Conservation (phyloP, 2,329 filamentous ascomycete species). For the Alternaria dauci region DNA sequence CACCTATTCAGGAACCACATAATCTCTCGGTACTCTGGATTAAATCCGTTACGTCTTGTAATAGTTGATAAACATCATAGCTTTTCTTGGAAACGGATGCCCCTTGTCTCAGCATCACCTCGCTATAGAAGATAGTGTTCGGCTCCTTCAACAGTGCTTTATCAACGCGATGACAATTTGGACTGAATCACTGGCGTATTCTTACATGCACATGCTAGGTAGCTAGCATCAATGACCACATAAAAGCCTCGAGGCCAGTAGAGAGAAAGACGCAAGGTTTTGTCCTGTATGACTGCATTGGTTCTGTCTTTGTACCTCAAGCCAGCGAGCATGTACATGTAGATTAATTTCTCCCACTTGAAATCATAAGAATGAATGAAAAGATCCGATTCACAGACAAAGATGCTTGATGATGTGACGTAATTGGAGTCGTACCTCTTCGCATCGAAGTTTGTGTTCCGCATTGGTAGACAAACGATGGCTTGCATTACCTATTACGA, state of each 20-base stretch:
- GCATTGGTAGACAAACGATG: neutral
- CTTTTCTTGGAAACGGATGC: neutral
- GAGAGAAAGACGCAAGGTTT: neutral
- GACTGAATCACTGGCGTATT: neutral
- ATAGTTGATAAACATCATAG: neutral
- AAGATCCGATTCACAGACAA: neutral
- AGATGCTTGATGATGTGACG: neutral
- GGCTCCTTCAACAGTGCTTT: neutral
- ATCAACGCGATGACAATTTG: neutral
- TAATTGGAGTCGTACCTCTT: neutral
- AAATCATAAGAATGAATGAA: neutral
- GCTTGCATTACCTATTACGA: neutral
- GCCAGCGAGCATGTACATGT: neutral
- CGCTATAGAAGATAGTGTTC: neutral
- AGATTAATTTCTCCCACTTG: neutral
- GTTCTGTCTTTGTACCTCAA: neutral
- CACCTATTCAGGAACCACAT: neutral
- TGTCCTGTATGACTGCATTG: neutral
- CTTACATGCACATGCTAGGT: neutral
- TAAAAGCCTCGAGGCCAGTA: neutral
- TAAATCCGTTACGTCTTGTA: neutral
- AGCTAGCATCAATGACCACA: neutral
- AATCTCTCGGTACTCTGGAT: neutral
- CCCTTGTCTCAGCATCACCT: neutral
- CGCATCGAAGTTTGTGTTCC: neutral